Conservation (phyloP, 2,329 filamentous ascomycete species). For the Fusarium lateritium region DNA sequence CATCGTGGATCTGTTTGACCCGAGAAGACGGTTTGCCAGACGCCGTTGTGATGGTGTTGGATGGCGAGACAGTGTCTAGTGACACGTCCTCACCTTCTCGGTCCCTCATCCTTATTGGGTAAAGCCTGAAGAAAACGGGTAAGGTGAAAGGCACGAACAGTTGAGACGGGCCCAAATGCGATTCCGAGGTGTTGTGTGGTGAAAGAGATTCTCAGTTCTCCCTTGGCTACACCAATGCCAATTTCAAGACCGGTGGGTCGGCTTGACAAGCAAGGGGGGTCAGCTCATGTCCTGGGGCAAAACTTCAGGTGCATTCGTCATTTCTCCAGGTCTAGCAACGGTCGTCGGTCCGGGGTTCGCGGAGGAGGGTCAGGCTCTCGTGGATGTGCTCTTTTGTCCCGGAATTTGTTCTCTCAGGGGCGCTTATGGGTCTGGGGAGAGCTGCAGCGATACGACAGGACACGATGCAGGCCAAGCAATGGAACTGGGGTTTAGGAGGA, state of each 20-base stretch:
- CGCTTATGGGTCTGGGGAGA: constrained; percentile 18
- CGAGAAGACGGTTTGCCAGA: not conserved
- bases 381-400: not conserved
- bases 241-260: not conserved
- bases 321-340: constrained; percentile 13
- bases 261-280: constrained; percentile 2
- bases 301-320: constrained; percentile 14
- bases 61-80: constrained; percentile 16
- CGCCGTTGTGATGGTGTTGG: constrained; percentile 15
- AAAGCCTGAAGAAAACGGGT: constrained; percentile 6
- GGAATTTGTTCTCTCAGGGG: not conserved
- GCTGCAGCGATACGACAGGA: constrained; percentile 2
- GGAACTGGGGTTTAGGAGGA: constrained; percentile 37
- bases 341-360: constrained; percentile 30
- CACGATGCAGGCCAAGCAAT: constrained; percentile 27
- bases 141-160: not conserved
- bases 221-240: not conserved
- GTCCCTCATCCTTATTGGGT: constrained; percentile 11
- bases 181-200: not conserved
- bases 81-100: constrained; percentile 18
- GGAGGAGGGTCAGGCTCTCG: not conserved
- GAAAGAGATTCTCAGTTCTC: not conserved
- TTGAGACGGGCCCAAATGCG: not conserved
- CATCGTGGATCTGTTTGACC: not conserved
- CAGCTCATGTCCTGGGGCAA: constrained; percentile 23